Conservation (phyloP, 2,329 filamentous ascomycete species). For the Ceratocystis cacaofunesta region DNA sequence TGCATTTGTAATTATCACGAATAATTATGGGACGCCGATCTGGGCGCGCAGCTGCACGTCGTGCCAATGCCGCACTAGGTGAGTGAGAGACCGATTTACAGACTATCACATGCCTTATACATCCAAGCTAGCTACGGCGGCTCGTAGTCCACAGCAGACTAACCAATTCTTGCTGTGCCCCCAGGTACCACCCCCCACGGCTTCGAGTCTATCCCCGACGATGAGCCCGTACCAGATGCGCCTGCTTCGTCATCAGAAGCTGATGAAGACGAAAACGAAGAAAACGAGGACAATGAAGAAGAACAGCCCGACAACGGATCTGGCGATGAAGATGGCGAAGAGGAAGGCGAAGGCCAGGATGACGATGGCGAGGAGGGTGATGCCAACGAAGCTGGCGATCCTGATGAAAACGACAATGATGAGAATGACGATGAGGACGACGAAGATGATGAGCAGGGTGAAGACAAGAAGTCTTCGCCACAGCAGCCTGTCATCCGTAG, state of each 20-base stretch:
- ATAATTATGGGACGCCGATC: conserved; percentile 30
- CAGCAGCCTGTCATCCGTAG: conserved; percentile 49
- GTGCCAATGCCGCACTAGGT: conserved; percentile 39
- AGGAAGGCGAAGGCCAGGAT: conserved; percentile 15
- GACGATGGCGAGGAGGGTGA: conserved; percentile 16
- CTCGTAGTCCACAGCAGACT: neutral
- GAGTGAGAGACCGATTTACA: conserved; percentile 21
- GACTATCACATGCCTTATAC: neutral
- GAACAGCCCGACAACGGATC: conserved; percentile 3
- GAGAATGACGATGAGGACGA: conserved; percentile 27
- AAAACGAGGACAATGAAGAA: conserved; percentile 2
- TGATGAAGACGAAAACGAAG: conserved; percentile 14
- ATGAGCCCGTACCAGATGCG: conserved; percentile 27
- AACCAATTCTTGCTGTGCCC: neutral
- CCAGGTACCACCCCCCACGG: conserved; percentile 30
- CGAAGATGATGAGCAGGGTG: conserved; percentile 27
- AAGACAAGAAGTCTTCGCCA: conserved; percentile 29
- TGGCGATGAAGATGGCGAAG: conserved; percentile 11
- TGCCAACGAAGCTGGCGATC: conserved; percentile 23
- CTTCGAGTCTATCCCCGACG: conserved; percentile 28
- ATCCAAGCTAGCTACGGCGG: neutral
- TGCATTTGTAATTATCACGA: neutral
- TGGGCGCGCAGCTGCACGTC: conserved; percentile 39
- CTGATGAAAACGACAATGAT: conserved; percentile 37
- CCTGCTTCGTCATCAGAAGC: conserved; percentile 20